These are phyloP conservation scores for Echinochloa phyllopogon DNA, from an alignment of 176 grass and related monocot species.

Conservation along the genomic window DNA sequence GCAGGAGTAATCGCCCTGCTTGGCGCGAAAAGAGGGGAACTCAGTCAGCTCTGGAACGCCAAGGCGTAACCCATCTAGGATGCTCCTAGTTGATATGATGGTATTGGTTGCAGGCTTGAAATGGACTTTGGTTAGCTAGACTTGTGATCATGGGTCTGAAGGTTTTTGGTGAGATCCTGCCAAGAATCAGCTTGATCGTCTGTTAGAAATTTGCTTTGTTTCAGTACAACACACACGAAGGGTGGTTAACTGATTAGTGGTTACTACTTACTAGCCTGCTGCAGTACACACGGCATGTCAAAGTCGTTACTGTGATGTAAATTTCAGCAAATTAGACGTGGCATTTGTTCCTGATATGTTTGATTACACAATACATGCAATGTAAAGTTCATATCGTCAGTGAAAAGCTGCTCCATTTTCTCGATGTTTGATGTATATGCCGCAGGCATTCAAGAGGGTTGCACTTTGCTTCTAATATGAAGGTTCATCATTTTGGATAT, in stretches of 20 bases:
- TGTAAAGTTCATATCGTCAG: background rate
- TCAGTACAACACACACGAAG: background rate
- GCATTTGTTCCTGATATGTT: background rate
- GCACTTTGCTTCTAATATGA: background rate
- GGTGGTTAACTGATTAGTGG: background rate
- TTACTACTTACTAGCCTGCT: constrained; percentile 21
- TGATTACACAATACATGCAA: background rate
- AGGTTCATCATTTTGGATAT: no score
- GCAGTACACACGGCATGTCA: background rate
- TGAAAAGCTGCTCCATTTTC: background rate
- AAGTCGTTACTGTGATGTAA: constrained; percentile 7
- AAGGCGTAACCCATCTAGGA: constrained; percentile 26
- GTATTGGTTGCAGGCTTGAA: background rate
- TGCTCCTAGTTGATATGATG: constrained; percentile 3
- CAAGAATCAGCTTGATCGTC: background rate
- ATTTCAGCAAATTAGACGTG: constrained; percentile 9
- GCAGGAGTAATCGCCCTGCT: constrained; percentile 62
- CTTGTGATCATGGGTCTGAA: background rate
- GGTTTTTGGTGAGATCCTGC: background rate
- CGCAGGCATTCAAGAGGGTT: background rate
- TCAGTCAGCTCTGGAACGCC: constrained; percentile 77
- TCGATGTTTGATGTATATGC: background rate
- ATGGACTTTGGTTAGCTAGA: background rate
- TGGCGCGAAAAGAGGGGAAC: constrained; percentile 72
- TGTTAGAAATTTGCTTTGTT: background rate